Base-by-base conservation (phyloP, 2,329 filamentous ascomycete genomes). In the Lachnellula suecica region DNA sequence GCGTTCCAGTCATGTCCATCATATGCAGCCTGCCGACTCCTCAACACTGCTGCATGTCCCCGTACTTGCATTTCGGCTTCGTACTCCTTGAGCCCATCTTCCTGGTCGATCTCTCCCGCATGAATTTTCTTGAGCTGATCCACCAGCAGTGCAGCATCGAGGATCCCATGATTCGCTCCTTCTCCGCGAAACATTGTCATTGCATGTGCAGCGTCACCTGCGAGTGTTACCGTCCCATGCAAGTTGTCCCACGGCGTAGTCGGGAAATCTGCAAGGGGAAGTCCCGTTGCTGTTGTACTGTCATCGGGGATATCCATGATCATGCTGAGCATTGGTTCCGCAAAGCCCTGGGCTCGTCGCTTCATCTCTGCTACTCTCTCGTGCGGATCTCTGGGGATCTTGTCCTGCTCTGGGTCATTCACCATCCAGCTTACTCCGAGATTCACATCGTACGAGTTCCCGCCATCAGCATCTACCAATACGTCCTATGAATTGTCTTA, bases 141-240 rank as follows among this genome's bases (percentile, higher is more conserved):
- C 0, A 72, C 66, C 31, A 82, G 70, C 25, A 79, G 74, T 2
- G 70, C 62, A 0, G 79, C 75, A 58, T 83, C 80, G 4, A 76
- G 61, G 27, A 83, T 77, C 2, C 75, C 79, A 48, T 82, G 79
- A 55, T 83, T 83, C 6, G 78, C 79, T 1, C 78, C 80, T 64
- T 83, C 81, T n/a, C n/a, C n/a, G n/a, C n/a, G n/a, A n/a, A n/a
- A n/a, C n/a, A n/a, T n/a, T n/a, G n/a, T n/a, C 67, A 70, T 69
- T 10, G 66, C 62, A 46, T 69, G 67, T 25, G 67, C 68, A 8
- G 68, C 64, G 53, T 70, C 67, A n/a, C n/a, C 67, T 5, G 57
- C 57, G 20, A 70, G 49, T 20, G 66, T 68, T 4, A 69, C 62
- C 7, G 52, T 53, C 9, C 66, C 66, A 7, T 59, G 57, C 27